Evolutionary conservation across 2,329 filamentous ascomycete species (phyloP), one percentile per base, ranked within the genome.

Genomic region (Chaetomium olivaceum): DNA sequence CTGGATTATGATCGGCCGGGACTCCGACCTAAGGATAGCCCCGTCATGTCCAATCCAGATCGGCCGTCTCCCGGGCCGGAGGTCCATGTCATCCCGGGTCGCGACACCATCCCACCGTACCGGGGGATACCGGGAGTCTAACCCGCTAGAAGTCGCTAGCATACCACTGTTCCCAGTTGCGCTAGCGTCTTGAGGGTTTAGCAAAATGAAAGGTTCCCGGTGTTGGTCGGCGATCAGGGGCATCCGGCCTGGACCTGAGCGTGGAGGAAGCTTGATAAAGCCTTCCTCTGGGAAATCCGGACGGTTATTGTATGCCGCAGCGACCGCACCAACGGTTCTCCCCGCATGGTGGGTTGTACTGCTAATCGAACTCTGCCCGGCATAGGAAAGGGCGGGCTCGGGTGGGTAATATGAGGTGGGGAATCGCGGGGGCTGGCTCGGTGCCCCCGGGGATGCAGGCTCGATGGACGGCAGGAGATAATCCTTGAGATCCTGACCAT

Each of bases 391-490:
- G 12, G 27, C n/a, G 21, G 50, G 36, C 48, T 58, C 62, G 8
- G 33, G 36, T 14, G 46, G 59, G 3, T 23, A 55, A 61, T 51
- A 52, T n/a, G 52, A 27, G 21, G 25, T 33, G 19, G 57, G 62
- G n/a, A 58, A 59, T 27, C 64, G 68, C 3, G 48, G 52, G 4
- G 65, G 56, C 7, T 65, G 66, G 7, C 62, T 60, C 9, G 67
- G 62, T n/a, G 50, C 54, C 27, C 74, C 70, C 5, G 80, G 80
- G 39, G 80, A 81, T 7, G 60, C 70, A 23, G 79, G 77, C 68
- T 84, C 82, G 69, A 83, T 79, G 7, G 81, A 84, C 9, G 72
- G 80, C 16, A 84, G 76, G 66, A 82, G 72, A 70, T 80, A 76
- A 48, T 84, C 82, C 69, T 79, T 77, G 31, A 74, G 73, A 57